Conservation (phyloP, 2,329 filamentous ascomycete species). For the Reticulascus tulasneorum region DNA sequence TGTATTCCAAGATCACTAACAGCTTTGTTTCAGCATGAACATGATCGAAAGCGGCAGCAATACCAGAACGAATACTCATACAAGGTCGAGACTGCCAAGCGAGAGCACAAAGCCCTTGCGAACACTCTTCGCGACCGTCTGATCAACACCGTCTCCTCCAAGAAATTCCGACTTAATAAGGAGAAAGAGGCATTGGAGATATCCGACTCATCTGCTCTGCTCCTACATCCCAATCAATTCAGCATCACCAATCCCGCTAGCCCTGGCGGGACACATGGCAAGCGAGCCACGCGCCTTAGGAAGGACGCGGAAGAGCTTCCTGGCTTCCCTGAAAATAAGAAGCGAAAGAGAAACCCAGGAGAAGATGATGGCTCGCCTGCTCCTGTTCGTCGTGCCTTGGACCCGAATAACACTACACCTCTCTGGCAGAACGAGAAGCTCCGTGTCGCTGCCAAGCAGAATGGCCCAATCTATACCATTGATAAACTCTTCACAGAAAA, state of each 20-base stretch:
- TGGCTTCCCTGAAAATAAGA: conserved; percentile 53
- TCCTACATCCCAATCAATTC: conserved; percentile 66
- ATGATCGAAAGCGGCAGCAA: conserved; percentile 57
- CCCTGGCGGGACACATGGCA: conserved; percentile 59
- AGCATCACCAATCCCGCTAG: conserved; percentile 61
- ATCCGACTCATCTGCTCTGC: conserved; percentile 59
- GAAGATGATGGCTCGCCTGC: conserved; percentile 63
- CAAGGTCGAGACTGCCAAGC: conserved; percentile 58
- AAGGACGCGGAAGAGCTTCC: conserved; percentile 57
- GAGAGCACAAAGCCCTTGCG: conserved; percentile 57
- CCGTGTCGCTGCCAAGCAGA: conserved; percentile 48
- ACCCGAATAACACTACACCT: conserved; percentile 54
- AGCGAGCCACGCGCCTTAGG: conserved; percentile 59
- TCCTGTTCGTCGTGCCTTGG: conserved; percentile 51
- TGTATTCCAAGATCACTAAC: conserved; percentile 1
- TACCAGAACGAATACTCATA: conserved; percentile 57
- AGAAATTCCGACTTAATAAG: conserved; percentile 60
- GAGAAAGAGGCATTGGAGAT: conserved; percentile 68
- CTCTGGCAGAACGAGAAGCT: conserved; percentile 61
- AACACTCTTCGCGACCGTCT: conserved; percentile 60
- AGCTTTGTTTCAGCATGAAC: conserved; percentile 48
- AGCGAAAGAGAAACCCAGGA: conserved; percentile 56
- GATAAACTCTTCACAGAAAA: conserved; percentile 70
- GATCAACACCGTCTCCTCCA: conserved; percentile 60
- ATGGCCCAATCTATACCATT: conserved; percentile 60